Evolutionary conservation across 2,329 filamentous ascomycete genomes (phyloP).

Genomic region (Colletotrichum eleusines): DNA sequence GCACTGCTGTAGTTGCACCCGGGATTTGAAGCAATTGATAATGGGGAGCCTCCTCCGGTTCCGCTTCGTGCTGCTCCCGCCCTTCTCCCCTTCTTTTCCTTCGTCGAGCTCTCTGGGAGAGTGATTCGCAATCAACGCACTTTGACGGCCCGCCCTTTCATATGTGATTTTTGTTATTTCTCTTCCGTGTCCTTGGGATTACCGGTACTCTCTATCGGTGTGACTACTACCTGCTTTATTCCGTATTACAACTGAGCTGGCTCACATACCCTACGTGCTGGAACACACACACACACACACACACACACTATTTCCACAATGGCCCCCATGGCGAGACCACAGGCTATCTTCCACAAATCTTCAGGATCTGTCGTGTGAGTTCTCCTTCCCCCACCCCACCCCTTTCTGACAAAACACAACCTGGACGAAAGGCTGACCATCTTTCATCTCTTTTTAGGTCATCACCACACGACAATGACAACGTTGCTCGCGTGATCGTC

Average conservation of each 20-base stretch:
- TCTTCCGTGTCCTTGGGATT: conserved; percentile 25
- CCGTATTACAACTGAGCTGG: conserved; percentile 32
- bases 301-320: conserved; percentile 22
- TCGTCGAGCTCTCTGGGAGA: conserved; percentile 42
- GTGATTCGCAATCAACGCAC: conserved; percentile 30
- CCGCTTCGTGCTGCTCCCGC: conserved; percentile 1
- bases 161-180: conserved; percentile 22
- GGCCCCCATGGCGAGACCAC: conserved; percentile 41
- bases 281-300: conserved; percentile 35
- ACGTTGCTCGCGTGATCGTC: conserved; percentile 54
- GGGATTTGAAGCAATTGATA: conserved; percentile 35
- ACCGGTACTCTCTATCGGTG: conserved; percentile 8
- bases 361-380: conserved; percentile 36
- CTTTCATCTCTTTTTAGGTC: background rate
- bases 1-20: conserved; percentile 26
- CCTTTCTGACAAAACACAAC: background rate
- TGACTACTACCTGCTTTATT: conserved; percentile 17
- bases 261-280: conserved; percentile 34
- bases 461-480: conserved; percentile 27
- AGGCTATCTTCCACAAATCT: conserved; percentile 33
- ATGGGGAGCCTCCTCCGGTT: conserved; percentile 32
- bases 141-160: conserved; percentile 27
- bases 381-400: background rate
- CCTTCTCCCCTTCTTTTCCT: conserved; percentile 19
- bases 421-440: conserved; percentile 3